A percentile compares a stretch with the other conserved stretches of the same genome.
Conservation (phyloP, 2,329 filamentous ascomycete species). For the Neophaeococcomyces mojaviensis region DNA sequence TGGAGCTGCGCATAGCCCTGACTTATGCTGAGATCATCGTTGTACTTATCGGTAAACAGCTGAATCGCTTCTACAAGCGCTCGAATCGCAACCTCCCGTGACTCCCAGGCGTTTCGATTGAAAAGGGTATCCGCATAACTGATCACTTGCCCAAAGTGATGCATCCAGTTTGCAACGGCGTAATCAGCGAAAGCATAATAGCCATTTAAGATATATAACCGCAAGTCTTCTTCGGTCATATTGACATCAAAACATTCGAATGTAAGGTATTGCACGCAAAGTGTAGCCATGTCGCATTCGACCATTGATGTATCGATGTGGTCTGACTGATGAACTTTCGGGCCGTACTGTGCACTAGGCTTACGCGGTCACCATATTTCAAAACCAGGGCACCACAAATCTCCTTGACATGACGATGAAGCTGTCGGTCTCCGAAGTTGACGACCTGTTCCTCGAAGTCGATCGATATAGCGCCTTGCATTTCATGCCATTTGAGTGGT, state of each 20-base stretch:
- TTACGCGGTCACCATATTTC: conserved; percentile 26
- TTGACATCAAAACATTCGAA: conserved; percentile 27
- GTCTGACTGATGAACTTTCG: conserved; percentile 25
- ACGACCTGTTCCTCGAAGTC: conserved; percentile 24
- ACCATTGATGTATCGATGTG: conserved; percentile 22
- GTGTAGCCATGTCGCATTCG: conserved; percentile 27
- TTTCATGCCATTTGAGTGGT: conserved; percentile 36
- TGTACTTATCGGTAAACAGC: conserved; percentile 7
- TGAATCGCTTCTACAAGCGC: conserved; percentile 12
- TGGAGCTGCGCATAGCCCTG: conserved; percentile 12
- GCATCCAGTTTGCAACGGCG: conserved; percentile 29
- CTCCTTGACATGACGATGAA: conserved; percentile 26
- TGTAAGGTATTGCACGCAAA: conserved; percentile 32
- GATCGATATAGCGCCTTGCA: conserved; percentile 32
- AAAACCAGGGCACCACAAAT: conserved; percentile 35
- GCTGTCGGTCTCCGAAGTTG: conserved; percentile 23
- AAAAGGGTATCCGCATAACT: conserved; percentile 7
- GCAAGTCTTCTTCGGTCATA: conserved; percentile 12
- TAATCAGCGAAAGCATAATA: conserved; percentile 36
- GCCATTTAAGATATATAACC: conserved; percentile 19
- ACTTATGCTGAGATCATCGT: neutral
- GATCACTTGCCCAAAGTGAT: conserved; percentile 26
- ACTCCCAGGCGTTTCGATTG: neutral
- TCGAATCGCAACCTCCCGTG: neutral
- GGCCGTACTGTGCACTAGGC: conserved; percentile 35